A percentile compares a stretch with the other conserved stretches of the same genome.
phyloP scores from a whole-genome alignment of 2,329 filamentous ascomycete genomes.

The Elsinoe australis region DNA sequence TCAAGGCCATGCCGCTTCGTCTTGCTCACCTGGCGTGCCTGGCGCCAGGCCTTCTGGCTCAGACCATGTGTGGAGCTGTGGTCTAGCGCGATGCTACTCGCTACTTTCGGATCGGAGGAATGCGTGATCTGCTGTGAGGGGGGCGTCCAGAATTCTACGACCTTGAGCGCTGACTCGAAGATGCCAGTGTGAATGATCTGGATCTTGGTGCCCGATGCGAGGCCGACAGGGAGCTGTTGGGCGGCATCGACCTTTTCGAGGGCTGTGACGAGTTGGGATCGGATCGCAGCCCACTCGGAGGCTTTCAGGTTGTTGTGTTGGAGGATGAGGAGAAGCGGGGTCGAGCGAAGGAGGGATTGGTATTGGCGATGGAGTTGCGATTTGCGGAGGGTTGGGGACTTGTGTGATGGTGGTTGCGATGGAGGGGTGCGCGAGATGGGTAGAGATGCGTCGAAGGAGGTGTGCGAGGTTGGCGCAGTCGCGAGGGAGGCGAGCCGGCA shows the following conservation, averaged over 20 bases:
- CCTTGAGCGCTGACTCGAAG: constrained; percentile 72
- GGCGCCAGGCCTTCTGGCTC: constrained; percentile 47
- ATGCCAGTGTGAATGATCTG: constrained; percentile 86
- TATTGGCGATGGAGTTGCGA: constrained; percentile 82
- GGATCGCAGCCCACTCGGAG: constrained; percentile 64
- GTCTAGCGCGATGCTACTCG: constrained; percentile 30
- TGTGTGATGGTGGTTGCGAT: constrained; percentile 79
- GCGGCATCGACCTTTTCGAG: constrained; percentile 58
- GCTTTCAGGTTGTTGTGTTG: constrained; percentile 71
- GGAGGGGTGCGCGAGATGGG: constrained; percentile 48
- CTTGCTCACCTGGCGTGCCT: constrained; percentile 37
- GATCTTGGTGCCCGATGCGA: constrained; percentile 48
- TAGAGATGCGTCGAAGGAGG: constrained; percentile 41
- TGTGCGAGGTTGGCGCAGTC: constrained; percentile 45
- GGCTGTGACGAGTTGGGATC: constrained; percentile 58
- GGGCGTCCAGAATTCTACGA: constrained; percentile 69
- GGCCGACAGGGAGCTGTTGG: constrained; percentile 53
- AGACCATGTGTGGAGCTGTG: constrained; percentile 48
- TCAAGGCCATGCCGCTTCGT: constrained; percentile 56
- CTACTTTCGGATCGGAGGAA: constrained; percentile 26
- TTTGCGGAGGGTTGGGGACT: constrained; percentile 79
- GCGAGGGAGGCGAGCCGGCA: constrained; percentile 44
- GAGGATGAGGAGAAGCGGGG: constrained; percentile 79
- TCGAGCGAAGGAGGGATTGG: constrained; percentile 77
- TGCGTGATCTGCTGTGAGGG: constrained; percentile 22